Evolutionary conservation across 2,329 filamentous ascomycete species (phyloP), one percentile per base, ranked within the genome.

Genomic region (Fonsecaea monophora): DNA sequence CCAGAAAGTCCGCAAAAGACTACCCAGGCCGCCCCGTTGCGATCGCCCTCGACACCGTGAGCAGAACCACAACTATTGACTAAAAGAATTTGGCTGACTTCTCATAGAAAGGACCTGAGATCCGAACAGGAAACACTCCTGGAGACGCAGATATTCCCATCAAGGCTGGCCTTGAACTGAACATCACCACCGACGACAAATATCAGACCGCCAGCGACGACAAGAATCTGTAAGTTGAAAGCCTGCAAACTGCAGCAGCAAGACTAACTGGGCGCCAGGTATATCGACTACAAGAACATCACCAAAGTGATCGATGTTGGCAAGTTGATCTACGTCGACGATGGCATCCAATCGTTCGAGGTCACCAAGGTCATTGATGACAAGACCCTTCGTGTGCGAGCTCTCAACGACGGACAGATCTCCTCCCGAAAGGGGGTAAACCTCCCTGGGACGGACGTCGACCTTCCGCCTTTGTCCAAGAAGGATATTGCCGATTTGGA

Each of bases 271-370:
- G 25, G 21, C 25, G 66, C 18, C 61, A 94, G 92, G 89, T 97
- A 93, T 78, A 91, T 98, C 77, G 94, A 98, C 85, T 98, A 99
- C 87, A 96, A 96, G 89, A 99, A 99, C 87, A 98, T 99, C 82
- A 97, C 94, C 83, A 97, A 96, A 85, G 95, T 99, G 75, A 98
- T 99, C 77, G 82, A 91, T 79, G 85, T 87, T 67, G 95, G 94
- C 77, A 94, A 95, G 76, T 90, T 91, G 81, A 96, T 99, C 85
- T 99, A 96, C 83, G 95, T 99, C 75, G 95, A 99, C 77, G 95
- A 99, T 77, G 95, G 95, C 82, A 94, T 99, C 73, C 90, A 98
- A 75, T 96, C 94, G 32, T 98, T 99, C 75, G 91, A 97, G 78
- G 95, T 99, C 70, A 81, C 97, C 73, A 87, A 92, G 78, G 86